These are phyloP conservation scores for Collybiopsis confluens DNA, from an alignment of 768 basidiomycete species.

Conservation along the genomic window DNA sequence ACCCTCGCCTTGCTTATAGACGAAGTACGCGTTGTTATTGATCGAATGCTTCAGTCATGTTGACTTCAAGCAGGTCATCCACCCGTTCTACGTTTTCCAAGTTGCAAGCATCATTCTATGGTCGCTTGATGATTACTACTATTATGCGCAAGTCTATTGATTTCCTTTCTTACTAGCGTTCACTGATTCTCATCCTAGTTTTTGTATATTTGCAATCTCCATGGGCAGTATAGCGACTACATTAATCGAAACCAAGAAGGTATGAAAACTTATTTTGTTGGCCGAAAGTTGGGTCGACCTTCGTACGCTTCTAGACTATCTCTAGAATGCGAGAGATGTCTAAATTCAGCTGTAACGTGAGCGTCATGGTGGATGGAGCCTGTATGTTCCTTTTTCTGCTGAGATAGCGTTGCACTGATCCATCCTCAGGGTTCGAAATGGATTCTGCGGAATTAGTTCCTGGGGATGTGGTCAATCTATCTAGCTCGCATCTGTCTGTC, in stretches of 20 bases:
- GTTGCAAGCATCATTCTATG: conserved; percentile 91
- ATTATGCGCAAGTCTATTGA: conserved; percentile 51
- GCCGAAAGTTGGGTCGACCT: conserved; percentile 3
- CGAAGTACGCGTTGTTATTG: conserved; percentile 57
- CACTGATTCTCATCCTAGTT: conserved; percentile 32
- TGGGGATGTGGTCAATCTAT: conserved; percentile 90
- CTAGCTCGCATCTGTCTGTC: conserved; percentile 62
- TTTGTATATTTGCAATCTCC: conserved; percentile 92
- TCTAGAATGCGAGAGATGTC: conserved; percentile 96
- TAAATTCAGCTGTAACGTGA: conserved; percentile 74
- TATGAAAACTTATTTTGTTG: conserved; percentile 25
- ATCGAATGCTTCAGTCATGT: neutral
- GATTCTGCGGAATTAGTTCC: conserved; percentile 83
- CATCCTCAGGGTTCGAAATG: conserved; percentile 53
- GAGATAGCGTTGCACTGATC: neutral
- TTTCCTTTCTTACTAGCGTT: neutral
- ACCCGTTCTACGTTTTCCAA: conserved; percentile 99
- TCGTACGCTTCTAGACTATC: conserved; percentile 58
- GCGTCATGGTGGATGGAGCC: conserved; percentile 60
- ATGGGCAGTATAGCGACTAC: conserved; percentile 80
- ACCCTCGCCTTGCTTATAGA: conserved; percentile 75
- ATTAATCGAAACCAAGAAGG: conserved; percentile 88
- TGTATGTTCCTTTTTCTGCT: conserved; percentile 48
- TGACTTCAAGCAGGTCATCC: conserved; percentile 59
- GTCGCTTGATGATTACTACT: conserved; percentile 94